Evolutionary conservation across 169 alveolate genomes (phyloP), one percentile per base, ranked within the genome.

Genomic region (Cytauxzoon felis): DNA sequence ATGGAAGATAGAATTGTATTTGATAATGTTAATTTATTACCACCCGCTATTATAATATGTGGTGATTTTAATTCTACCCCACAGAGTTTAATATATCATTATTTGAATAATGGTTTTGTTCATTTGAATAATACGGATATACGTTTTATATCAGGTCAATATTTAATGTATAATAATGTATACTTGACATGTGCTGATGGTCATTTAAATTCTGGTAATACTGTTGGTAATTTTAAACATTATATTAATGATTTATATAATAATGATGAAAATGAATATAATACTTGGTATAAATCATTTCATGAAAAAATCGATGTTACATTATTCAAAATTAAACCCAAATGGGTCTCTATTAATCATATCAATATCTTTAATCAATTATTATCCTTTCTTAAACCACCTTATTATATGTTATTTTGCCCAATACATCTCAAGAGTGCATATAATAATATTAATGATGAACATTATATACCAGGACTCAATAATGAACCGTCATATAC

Each of bases 21-120:
- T n/a, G n/a, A n/a, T n/a, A n/a, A n/a, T n/a, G n/a, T n/a, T 70
- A n/a, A 59, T 23, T 23, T n/a, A n/a, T n/a, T n/a, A n/a, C n/a
- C n/a, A n/a, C 91, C 91, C 9, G 61, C 68, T 45, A 66, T 80
- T 5, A 57, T 86, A 48, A 63, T 86, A 53, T 86, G 91, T 48
- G 91, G 89, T 0, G 91, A 86, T 71, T 63, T 80, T 47, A 86
- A 86, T 72, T 61, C 81, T 60, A 86, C 91, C 2, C 91, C 91
- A 4, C 87, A 86, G 40, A 80, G 89, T 41, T 41, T 86, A 38
- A 43, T 86, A 27, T 86, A 86, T 75, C 68, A 81, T 58, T 80
- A 69, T 59, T 60, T 86, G 24, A 54, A 65, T 45, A 70, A 86
- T 38, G 87, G 91, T 11, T 80, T 66, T 49, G 85, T 71, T 32